These are phyloP conservation scores for Solanum verrucosum DNA, from an alignment of 257 asterid species.

Conservation along the genomic window DNA sequence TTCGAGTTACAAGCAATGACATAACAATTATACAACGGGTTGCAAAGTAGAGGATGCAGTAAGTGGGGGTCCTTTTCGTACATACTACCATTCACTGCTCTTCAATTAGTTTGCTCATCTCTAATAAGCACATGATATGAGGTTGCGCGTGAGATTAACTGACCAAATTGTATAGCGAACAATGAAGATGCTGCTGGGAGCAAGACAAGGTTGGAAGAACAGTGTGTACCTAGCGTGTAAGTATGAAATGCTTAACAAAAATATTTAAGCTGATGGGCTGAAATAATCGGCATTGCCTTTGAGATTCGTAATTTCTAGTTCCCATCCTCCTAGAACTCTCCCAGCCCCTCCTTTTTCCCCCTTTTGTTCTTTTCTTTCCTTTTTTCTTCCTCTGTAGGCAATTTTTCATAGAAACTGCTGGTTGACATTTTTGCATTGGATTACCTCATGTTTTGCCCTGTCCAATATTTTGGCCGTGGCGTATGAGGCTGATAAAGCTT, in stretches of 20 bases:
- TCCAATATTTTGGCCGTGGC: neutral
- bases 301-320: neutral
- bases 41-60: neutral
- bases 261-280: constrained; percentile 1
- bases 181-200: neutral
- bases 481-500: neutral
- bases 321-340: neutral
- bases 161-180: neutral
- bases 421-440: neutral
- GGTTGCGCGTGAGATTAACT: constrained; percentile 11
- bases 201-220: neutral
- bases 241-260: neutral
- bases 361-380: neutral
- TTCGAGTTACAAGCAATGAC: constrained; percentile 41
- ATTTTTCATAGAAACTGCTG: neutral
- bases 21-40: neutral
- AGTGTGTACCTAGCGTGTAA: neutral
- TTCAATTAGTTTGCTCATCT: neutral
- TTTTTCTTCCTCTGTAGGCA: neutral
- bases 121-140: constrained; percentile 14
- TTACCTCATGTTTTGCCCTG: neutral
- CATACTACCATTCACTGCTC: neutral
- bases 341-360: neutral
- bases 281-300: constrained; percentile 28
- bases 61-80: neutral